Base-by-base conservation (phyloP, 495 filamentous ascomycete genomes). In the Clohesyomyces aquaticus region DNA sequence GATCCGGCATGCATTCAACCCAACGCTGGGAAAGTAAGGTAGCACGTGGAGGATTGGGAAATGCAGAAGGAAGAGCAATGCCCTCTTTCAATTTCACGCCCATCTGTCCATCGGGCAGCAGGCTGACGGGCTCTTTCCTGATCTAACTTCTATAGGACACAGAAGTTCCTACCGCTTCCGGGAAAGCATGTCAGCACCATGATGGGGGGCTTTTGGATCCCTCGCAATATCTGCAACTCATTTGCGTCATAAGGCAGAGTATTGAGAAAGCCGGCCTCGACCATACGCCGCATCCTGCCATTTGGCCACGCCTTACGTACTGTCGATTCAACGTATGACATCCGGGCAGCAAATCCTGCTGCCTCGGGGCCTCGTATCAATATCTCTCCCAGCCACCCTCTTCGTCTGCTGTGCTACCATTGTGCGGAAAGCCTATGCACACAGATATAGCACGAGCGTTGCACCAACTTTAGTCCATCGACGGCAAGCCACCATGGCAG, bases 401-500 rank as follows among this genome's bases (percentile, higher is more conserved):
- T n/a, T 48, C n/a, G n/a, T 3, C 32, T 53, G 58, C 35, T 23
- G 58, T 61, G 53, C 22, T 19, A 53, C 58, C 47, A 45, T 52
- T 42, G 53, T 61, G 58, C 58, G 48, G 43, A 22, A 43, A 27
- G 53, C 58, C 58, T 48, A 52, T 61, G 58, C 58, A 43, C 47
- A 43, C 19, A 57, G 29, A 50, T 49, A n/a, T n/a, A n/a, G 38
- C 38, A 50, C 12, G 27, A 41, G 25, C 27, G 16, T 18, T 29
- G 22, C 54, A 27, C 21, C 38, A 8, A 4, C 54, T 27, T 29
- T 27, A 21, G 21, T 22, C 22, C 28, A 27, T 26, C 11, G 4
- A 38, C 4, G 28, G 6, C 4, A 41, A 18, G 3, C 11, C 25
- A 2, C 49, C 32, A 42, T 22, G 28, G 38, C 54, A 8, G 11